phyloP scores from a whole-genome alignment of 1,284 basidiomycete genomes.

The Inonotus obliquus region DNA sequence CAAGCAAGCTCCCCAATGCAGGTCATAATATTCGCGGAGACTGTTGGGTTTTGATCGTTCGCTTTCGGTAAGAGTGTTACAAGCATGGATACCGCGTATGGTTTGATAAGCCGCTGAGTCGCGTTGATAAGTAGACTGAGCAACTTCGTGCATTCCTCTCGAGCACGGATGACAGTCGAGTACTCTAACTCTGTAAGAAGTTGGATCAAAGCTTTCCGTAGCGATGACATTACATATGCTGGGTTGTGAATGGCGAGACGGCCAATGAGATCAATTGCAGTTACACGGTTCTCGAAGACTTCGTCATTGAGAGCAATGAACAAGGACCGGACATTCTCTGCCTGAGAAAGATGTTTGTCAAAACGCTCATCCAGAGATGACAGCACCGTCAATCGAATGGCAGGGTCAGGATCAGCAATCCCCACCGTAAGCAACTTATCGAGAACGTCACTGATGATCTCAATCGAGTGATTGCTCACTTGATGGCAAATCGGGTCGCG shows the following conservation, averaged over 20 bases:
- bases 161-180: constrained; percentile 84
- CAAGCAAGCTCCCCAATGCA: constrained; percentile 93
- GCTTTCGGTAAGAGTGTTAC: constrained; percentile 88
- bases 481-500: constrained; percentile 97
- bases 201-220: constrained; percentile 95
- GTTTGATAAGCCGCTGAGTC: constrained; percentile 92
- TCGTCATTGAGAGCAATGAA: constrained; percentile 99
- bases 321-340: constrained; percentile 94
- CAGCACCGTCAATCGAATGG: constrained; percentile 86
- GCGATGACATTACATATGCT: constrained; percentile 97
- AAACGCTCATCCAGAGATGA: constrained; percentile 90
- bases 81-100: constrained; percentile 96
- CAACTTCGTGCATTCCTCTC: constrained; percentile 90
- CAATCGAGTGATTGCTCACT: constrained; percentile 93
- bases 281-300: constrained; percentile 88
- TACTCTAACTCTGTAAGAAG: constrained; percentile 97
- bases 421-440: constrained; percentile 96
- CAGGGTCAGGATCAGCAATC: constrained; percentile 92
- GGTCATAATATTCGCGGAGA: constrained; percentile 90
- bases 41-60: constrained; percentile 79
- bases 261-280: constrained; percentile 90
- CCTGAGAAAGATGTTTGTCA: constrained; percentile 97
- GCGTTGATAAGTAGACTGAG: constrained; percentile 86
- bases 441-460: constrained; percentile 96
- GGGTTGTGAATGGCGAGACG: constrained; percentile 95